Evolutionary conservation across 2,329 filamentous ascomycete genomes (phyloP), one percentile per base, ranked within the genome.

Genomic region (Sporothrix brunneoviolacea): DNA sequence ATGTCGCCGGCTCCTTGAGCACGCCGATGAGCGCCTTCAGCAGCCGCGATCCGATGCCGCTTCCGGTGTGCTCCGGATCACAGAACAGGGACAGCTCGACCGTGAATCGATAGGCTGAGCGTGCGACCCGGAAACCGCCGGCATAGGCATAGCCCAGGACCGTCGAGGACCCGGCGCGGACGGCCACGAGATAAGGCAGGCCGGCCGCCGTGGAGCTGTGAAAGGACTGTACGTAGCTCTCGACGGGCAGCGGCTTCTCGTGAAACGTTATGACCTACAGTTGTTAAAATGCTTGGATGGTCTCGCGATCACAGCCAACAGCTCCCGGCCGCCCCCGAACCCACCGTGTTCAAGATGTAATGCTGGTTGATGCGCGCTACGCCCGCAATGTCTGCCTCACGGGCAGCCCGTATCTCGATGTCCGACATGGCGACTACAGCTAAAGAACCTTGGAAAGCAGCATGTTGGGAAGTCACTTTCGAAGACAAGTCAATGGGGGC

Each of bases 51-150:
- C 49, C 49, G 30, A 51, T 32, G 22, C 49, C 43, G 12, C 37
- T 22, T 6, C 42, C 49, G n/a, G 24, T 42, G 37, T 47, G 38
- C 5, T 12, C 37, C 10, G 44, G 28, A 22, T 47, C 42, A 37
- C 49, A 51, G 37, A 47, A 51, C n/a, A 51, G 30, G 21, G 42
- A 37, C 21, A 51, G 43, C 32, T 51, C 49, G 3, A 36, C 33
- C 15, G 49, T 15, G 15, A 41, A 47, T 8, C 49, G 36, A 37
- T 42, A 51, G 22, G 27, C 49, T 4, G 22, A 32, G 13, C 39
- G 47, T 12, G 35, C 47, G n/a, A 21, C 19, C 27, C 46, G 46
- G 21, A 41, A 48, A 13, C 36, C 36, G 6, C 5, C 7, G 27
- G 37, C 46, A 6, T 15, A 42, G 1, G 47, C 16, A 30, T 43